Evolutionary conservation across 1,284 basidiomycete genomes (phyloP).

Genomic region (Serendipita sp.): DNA sequence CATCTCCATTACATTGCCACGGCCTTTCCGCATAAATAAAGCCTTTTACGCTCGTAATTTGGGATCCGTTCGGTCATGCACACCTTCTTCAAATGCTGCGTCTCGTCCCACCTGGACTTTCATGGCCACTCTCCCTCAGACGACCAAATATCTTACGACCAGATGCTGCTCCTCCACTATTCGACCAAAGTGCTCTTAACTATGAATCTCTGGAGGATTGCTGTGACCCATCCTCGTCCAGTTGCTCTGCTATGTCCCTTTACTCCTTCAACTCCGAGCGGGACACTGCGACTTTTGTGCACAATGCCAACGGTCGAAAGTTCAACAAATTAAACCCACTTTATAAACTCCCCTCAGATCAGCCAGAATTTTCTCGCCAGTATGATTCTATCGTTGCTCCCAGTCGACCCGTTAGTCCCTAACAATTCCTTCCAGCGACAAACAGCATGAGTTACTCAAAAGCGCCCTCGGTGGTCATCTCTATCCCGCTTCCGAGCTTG

Average conservation of each 20-base stretch:
- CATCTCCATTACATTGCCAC: background rate
- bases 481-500: background rate
- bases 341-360: conserved; percentile 1
- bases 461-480: background rate
- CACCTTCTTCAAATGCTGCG: background rate
- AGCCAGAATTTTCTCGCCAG: background rate
- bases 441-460: background rate
- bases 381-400: background rate
- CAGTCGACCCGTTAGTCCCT: background rate
- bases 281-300: background rate
- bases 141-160: background rate
- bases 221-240: background rate
- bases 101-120: background rate
- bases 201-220: background rate
- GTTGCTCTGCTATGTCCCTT: background rate
- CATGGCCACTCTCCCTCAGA: background rate
- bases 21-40: background rate
- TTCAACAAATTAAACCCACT: background rate
- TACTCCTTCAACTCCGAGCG: background rate
- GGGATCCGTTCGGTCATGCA: background rate
- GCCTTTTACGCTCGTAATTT: background rate
- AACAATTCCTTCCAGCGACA: background rate
- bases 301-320: background rate
- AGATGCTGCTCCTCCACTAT: background rate
- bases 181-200: background rate